Percentiles rank a stretch among this genome's conserved stretches.
These are phyloP conservation scores for Circinella umbellata DNA, from an alignment of 371 early-diverging fungal genomes.

Conservation along the genomic window DNA sequence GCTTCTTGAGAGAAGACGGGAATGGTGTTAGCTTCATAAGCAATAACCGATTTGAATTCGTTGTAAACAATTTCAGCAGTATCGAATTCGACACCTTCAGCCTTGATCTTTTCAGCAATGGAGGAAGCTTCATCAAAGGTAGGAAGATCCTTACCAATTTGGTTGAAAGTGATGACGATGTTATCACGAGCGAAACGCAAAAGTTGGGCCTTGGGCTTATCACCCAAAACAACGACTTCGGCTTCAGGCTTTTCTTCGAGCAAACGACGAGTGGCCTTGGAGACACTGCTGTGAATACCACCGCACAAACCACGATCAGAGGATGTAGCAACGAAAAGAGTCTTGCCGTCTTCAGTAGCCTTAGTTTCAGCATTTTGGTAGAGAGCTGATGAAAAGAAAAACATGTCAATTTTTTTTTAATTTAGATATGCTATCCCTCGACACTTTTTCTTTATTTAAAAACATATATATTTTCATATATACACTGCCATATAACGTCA, in stretches of 20 bases:
- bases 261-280: constrained; percentile 81
- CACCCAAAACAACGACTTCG: constrained; percentile 82
- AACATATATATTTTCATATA: too few relatives aligned
- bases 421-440: neutral
- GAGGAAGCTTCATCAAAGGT: constrained; percentile 89
- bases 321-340: constrained; percentile 82
- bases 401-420: neutral
- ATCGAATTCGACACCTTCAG: constrained; percentile 71
- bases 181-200: constrained; percentile 75
- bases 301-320: constrained; percentile 99
- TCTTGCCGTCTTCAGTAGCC: constrained; percentile 60
- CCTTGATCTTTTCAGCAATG: constrained; percentile 81
- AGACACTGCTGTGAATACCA: constrained; percentile 96
- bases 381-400: constrained; percentile 58
- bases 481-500: neutral
- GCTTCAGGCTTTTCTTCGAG: constrained; percentile 61
- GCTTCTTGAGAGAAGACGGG: constrained; percentile 70
- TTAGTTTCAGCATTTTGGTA: constrained; percentile 80
- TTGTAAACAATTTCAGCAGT: constrained; percentile 89
- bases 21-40: constrained; percentile 84
- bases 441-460: neutral
- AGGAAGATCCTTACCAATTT: constrained; percentile 90
- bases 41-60: constrained; percentile 92
- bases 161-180: constrained; percentile 85
- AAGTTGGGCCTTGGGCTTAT: constrained; percentile 94